phyloP scores from a whole-genome alignment of 306 rosid genomes.

The Arachis hypogaea region DNA sequence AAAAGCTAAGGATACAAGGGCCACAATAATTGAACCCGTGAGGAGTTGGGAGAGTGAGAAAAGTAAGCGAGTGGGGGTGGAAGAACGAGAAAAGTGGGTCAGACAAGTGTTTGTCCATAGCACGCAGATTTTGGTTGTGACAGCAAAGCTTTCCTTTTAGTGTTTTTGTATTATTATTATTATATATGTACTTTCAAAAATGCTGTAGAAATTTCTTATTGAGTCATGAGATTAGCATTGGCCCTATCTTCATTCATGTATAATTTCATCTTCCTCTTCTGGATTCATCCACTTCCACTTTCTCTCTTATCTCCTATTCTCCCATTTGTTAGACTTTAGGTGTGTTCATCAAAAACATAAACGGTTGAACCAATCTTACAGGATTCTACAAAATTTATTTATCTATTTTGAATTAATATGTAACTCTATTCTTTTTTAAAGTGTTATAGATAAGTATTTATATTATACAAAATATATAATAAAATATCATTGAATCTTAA shows the following conservation, averaged over 20 bases:
- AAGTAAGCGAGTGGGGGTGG: slow-evolving; percentile 21
- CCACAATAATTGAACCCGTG: not conserved
- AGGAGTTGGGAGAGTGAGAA: not conserved
- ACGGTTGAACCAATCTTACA: too few species aligned
- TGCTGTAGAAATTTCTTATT: not conserved
- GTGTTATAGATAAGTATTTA: too few species aligned
- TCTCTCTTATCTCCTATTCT: not conserved
- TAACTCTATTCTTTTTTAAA: too few species aligned
- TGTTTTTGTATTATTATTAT: not conserved
- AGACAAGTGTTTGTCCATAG: slow-evolving; percentile 4
- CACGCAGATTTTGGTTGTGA: not conserved
- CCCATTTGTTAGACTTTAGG: not conserved
- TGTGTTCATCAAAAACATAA: not conserved
- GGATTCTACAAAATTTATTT: too few species aligned
- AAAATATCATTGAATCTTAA: too few species aligned
- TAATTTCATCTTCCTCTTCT: not conserved
- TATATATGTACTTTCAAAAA: not conserved
- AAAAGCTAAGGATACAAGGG: not conserved
- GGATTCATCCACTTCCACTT: not conserved
- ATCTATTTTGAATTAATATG: too few species aligned
- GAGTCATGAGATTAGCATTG: too few species aligned
- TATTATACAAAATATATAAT: too few species aligned
- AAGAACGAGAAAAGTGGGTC: slow-evolving; percentile 32
- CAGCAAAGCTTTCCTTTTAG: not conserved
- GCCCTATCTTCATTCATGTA: not conserved